Evolutionary conservation across 768 basidiomycete species (phyloP).

Genomic region (Tricholoma flavovirens): DNA sequence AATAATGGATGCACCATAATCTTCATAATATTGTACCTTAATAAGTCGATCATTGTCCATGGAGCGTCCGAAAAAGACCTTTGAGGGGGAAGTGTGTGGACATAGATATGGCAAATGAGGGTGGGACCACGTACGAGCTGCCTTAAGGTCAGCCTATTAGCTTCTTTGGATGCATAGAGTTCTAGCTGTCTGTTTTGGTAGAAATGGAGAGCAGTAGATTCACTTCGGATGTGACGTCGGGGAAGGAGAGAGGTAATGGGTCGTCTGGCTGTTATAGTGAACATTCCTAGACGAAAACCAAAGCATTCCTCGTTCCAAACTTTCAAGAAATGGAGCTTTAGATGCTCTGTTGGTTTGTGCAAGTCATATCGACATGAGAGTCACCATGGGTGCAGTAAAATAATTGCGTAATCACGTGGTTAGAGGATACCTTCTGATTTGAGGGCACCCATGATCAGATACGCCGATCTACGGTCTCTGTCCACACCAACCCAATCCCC

Average conservation of each 20-base stretch:
- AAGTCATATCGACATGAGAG: background rate
- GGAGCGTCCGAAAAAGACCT: constrained; percentile 85
- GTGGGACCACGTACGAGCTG: constrained; percentile 54
- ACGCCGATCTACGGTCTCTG: constrained; percentile 74
- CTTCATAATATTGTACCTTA: constrained; percentile 43
- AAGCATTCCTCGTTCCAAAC: background rate
- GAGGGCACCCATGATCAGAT: constrained; percentile 71
- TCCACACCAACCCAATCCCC: constrained; percentile 78
- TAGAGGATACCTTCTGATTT: constrained; percentile 64
- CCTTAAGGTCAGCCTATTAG: constrained; percentile 66
- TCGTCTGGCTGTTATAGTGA: constrained; percentile 7
- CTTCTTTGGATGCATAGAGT: constrained; percentile 68
- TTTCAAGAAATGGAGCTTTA: no score
- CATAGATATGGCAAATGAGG: background rate
- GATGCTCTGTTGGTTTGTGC: no score
- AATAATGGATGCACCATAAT: background rate
- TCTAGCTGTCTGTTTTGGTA: constrained; percentile 83
- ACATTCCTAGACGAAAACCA: constrained; percentile 7
- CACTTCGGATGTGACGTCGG: constrained; percentile 7
- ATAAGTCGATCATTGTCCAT: constrained; percentile 76
- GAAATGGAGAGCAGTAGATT: constrained; percentile 50
- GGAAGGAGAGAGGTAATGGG: constrained; percentile 1
- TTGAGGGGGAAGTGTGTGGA: background rate
- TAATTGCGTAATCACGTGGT: constrained; percentile 3
- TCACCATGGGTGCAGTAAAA: no score